Base-by-base conservation (phyloP, 371 early-diverging fungal species). In the Dichotomocladium elegans region DNA sequence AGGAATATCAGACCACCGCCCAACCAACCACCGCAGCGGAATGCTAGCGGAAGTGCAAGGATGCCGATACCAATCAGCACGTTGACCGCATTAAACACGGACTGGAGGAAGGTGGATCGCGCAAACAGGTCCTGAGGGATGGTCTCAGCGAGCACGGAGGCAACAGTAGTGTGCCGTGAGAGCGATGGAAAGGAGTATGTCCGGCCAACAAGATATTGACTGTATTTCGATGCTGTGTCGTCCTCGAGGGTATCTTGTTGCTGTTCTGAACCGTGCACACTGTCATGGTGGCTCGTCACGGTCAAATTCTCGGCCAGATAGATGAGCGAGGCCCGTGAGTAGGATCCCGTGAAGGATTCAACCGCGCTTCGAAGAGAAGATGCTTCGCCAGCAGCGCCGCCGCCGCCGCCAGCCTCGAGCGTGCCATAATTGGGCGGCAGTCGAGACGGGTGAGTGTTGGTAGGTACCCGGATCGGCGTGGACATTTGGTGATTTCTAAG, bases 11-110 rank as follows among this genome's bases (percentile, higher is more conserved):
- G 26, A 4, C 80, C 41, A 0, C 89, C 89, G 31, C 65, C 40
- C 2, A 79, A 42, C 85, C 84, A 86, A 10, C 74, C 74, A 12
- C 64, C 66, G 12, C 57, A 49, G 17, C 68, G 64, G 17, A 70
- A 51, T 9, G 63, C 66, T 31, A 59, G 53, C 4, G 73, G 70
- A 2, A 73, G 41, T 0, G 74, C 68, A 33, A 80, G 53, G 47
- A 79, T 68, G 17, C 80, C 76, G 29, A 83, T 79, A n/a, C 84
- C 86, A 17, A 85, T 75, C 22, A 85, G 57, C 0, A 85, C 65
- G 48, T 86, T 85, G 49, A 83, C 68, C 3, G 80, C 58, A 58
- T 83, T 82, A 42, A 81, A 82, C 6, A 70, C 51, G 6, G 80
- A 65, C 37, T 66, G 79, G 3, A 65, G 49, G 55, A 66, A 66